Evolutionary conservation across 1,284 basidiomycete genomes (phyloP).

Genomic region (Entoloma clypeatum): DNA sequence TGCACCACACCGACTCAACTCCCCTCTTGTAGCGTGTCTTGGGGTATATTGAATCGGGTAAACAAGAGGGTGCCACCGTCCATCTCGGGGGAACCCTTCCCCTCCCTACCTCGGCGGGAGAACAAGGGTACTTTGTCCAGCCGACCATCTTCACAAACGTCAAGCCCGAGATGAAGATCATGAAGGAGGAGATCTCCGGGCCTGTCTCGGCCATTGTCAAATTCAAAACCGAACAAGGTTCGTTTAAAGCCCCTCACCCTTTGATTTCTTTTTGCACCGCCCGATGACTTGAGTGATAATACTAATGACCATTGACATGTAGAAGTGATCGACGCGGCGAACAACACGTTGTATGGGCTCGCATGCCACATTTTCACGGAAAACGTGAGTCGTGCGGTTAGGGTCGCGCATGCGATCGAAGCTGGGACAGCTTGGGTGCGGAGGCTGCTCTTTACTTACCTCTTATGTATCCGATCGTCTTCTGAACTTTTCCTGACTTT

Average conservation of each 20-base stretch:
- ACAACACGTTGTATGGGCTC: slow-evolving; percentile 81
- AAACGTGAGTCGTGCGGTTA: slow-evolving; percentile 65
- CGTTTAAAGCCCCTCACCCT: neutral
- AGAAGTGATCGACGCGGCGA: slow-evolving; percentile 72
- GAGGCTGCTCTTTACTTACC: neutral
- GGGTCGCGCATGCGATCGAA: slow-evolving; percentile 65
- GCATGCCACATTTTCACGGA: slow-evolving; percentile 74
- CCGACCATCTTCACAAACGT: slow-evolving; percentile 85
- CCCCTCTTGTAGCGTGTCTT: slow-evolving; percentile 27
- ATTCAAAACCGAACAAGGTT: slow-evolving; percentile 62
- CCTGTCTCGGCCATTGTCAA: slow-evolving; percentile 74
- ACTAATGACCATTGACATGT: neutral
- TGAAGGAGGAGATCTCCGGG: slow-evolving; percentile 88
- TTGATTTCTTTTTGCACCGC: neutral
- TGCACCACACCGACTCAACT: neutral
- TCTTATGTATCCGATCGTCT: neutral
- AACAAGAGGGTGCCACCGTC: slow-evolving; percentile 77
- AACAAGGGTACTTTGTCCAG: slow-evolving; percentile 69
- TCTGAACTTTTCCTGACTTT: slow-evolving; percentile 5
- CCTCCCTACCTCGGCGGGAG: no score
- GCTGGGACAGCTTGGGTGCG: slow-evolving; percentile 70
- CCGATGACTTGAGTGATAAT: no score
- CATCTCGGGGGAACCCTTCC: slow-evolving; percentile 74
- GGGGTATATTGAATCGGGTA: slow-evolving; percentile 81
- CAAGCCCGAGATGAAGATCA: slow-evolving; percentile 79